Base-by-base conservation (phyloP, 2,329 filamentous ascomycete species). In the Pseudogymnoascus sp. region DNA sequence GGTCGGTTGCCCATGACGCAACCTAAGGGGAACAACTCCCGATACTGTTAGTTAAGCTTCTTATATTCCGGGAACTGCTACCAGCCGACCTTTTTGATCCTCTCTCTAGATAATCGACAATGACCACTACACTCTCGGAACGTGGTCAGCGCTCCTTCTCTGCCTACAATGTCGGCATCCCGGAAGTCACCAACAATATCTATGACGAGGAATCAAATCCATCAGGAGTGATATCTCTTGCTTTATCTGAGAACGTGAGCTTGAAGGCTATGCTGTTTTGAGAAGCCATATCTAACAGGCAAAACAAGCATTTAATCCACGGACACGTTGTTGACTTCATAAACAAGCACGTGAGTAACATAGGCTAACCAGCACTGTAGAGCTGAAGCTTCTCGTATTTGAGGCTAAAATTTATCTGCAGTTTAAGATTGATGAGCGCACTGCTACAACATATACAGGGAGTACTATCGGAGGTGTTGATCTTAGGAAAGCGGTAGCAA, bases 401-500 rank as follows among this genome's bases (percentile, higher is more conserved):
- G 74, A 70, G 69, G 76, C 47, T 65, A 66, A 19, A 73, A 77
- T 26, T 69, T 71, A 17, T 50, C 71, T 15, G 64, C 71, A 36
- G 74, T 50, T 50, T 7, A 26, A 50, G 28, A 50, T 50, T 8
- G 21, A 50, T 50, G 44, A 50, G 15, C 23, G 15, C 44, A 50
- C 44, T n/a, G 21, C 75, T 8, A 71, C 79, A 61, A 74, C 74
- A 61, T 81, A 81, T 67, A 72, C 73, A 35, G 74, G 75, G 61
- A 74, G 74, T 9, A 74, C 76, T 11, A 73, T 69, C 65, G 76
- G 76, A 6, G 75, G 73, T 26, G 67, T 66, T 13, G 71, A 74
- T 17, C 73, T 82, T n/a, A 75, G 76, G 0, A 67, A 65, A 4
- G 76, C 75, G 0, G 73, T 80, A 65, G 75, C 78, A 13, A 68